phyloP scores from a whole-genome alignment of 441 rosid species.

The Theobroma grandiflorum region DNA sequence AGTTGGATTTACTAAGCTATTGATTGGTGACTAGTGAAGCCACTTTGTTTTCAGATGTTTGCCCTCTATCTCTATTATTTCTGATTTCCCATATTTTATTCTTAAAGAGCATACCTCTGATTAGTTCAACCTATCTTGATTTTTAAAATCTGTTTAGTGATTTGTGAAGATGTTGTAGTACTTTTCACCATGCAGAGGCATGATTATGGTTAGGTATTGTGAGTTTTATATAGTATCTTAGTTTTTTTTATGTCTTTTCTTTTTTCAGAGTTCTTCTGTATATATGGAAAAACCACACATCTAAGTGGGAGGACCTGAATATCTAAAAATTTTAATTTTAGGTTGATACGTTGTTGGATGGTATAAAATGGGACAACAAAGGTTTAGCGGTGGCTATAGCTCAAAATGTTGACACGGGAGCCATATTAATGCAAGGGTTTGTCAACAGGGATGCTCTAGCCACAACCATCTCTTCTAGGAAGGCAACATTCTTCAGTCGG shows the following conservation, averaged over 20 bases:
- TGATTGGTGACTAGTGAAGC: neutral
- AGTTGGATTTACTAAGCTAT: neutral
- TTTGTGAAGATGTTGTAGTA: neutral
- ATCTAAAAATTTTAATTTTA: constrained; percentile 42
- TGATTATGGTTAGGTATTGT: neutral
- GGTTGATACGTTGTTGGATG: constrained; percentile 72
- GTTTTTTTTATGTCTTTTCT: neutral
- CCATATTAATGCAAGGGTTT: constrained; percentile 85
- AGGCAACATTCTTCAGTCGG: constrained; percentile 88
- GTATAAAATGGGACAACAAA: constrained; percentile 88
- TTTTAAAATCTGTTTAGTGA: neutral
- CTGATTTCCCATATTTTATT: neutral
- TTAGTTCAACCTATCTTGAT: neutral
- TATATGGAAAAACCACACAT: neutral
- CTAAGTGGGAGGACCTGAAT: neutral
- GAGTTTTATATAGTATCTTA: neutral
- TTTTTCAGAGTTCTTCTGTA: neutral
- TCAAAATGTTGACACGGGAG: constrained; percentile 90
- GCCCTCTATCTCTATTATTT: neutral
- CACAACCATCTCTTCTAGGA: constrained; percentile 63
- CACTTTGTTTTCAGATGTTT: neutral
- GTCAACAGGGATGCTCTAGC: constrained; percentile 78
- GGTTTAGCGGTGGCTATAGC: constrained; percentile 96
- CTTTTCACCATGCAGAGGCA: neutral
- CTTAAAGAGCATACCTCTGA: neutral